These are phyloP conservation scores for Papiliotrema laurentii DNA, from an alignment of 1,284 basidiomycete genomes.

Conservation along the genomic window DNA sequence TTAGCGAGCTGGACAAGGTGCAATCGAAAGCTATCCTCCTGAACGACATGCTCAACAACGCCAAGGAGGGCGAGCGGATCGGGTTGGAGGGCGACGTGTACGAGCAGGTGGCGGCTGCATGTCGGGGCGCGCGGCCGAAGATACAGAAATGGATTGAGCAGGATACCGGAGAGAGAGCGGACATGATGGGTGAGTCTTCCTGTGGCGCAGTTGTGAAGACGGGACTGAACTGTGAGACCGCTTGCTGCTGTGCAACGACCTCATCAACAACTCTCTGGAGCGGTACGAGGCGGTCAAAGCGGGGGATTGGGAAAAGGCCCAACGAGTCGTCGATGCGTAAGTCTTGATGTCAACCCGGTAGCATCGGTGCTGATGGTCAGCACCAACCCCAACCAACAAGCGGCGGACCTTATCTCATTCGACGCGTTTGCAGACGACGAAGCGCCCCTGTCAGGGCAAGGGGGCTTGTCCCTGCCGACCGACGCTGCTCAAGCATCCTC, in stretches of 20 bases:
- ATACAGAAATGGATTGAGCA: constrained; percentile 99
- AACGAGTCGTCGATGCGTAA: constrained; percentile 36
- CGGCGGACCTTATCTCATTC: constrained; percentile 48
- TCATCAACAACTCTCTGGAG: constrained; percentile 86
- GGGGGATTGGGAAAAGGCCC: constrained; percentile 63
- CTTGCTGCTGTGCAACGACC: constrained; percentile 92
- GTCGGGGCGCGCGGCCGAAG: constrained; percentile 80
- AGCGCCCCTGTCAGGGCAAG: constrained; percentile 18
- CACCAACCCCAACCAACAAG: constrained; percentile 41
- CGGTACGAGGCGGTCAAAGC: constrained; percentile 89
- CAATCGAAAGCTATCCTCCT: constrained; percentile 90
- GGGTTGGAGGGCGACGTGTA: constrained; percentile 87
- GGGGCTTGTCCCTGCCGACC: constrained; percentile 37
- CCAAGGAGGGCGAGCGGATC: constrained; percentile 71
- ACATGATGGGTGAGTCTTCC: constrained; percentile 70
- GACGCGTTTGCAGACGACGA: constrained; percentile 48
- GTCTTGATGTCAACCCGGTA: constrained; percentile 7
- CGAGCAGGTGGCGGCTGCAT: constrained; percentile 87
- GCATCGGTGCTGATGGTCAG: constrained; percentile 13
- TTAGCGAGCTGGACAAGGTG: constrained; percentile 87
- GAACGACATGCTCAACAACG: constrained; percentile 96
- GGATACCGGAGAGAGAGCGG: constrained; percentile 64
- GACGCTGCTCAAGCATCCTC: constrained; percentile 17
- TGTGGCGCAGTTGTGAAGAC: background rate
- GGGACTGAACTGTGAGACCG: constrained; percentile 58